A percentile compares a stretch with the other conserved stretches of the same genome.
phyloP scores from a whole-genome alignment of 441 rosid species.

The Geranium incanum region DNA sequence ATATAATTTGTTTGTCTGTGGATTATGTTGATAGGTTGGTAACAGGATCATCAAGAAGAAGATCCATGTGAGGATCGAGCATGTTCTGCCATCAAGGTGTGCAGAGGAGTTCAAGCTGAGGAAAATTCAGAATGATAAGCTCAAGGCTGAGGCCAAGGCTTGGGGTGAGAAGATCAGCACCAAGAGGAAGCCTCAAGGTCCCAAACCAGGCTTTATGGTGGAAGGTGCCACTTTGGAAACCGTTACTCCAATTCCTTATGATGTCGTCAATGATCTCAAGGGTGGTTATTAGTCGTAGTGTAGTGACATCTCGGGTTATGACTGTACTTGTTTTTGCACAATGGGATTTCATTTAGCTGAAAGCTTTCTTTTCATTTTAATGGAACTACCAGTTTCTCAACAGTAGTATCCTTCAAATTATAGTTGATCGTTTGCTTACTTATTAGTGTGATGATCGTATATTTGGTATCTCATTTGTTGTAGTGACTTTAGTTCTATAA shows the following conservation, averaged over 20 bases:
- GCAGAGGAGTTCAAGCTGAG: constrained; percentile 23
- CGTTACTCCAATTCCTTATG: constrained; percentile 23
- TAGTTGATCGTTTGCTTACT: background rate
- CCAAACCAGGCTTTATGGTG: constrained; percentile 25
- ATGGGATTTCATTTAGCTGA: background rate
- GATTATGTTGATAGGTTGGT: constrained; percentile 17
- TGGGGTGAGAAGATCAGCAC: constrained; percentile 25
- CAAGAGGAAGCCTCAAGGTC: constrained; percentile 23
- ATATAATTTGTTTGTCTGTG: background rate
- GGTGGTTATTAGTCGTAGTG: constrained; percentile 17
- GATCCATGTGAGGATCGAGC: constrained; percentile 22
- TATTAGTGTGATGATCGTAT: background rate
- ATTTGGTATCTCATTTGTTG: background rate
- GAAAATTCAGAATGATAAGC: constrained; percentile 17
- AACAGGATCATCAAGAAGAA: constrained; percentile 17
- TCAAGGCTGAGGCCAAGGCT: constrained; percentile 24
- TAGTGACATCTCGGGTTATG: background rate
- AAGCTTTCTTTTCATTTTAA: background rate
- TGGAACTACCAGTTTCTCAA: background rate
- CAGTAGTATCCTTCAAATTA: background rate
- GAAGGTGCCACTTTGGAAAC: constrained; percentile 23
- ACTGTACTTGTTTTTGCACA: background rate
- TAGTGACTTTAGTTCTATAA: background rate
- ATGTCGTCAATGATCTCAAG: constrained; percentile 19
- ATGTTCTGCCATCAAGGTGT: constrained; percentile 23